phyloP scores from a whole-genome alignment of 352 stramenopile species.

The Pythium brachiatum region DNA sequence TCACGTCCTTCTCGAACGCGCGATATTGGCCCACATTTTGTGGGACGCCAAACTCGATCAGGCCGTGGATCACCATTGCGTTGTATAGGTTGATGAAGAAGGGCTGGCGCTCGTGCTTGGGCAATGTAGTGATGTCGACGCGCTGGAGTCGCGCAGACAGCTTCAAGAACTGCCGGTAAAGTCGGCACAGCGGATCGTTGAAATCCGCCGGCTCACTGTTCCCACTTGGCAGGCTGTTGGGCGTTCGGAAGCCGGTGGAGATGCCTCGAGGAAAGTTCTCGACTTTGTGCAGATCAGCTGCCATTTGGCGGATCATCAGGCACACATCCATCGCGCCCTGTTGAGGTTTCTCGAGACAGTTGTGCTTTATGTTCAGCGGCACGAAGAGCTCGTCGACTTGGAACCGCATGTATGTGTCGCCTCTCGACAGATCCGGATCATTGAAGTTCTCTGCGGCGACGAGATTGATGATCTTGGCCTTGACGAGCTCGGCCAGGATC shows the following conservation, averaged over 20 bases:
- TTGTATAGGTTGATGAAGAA: slow-evolving; percentile 92
- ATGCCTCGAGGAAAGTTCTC: slow-evolving; percentile 70
- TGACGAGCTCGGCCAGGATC: slow-evolving; percentile 44
- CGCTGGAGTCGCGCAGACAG: slow-evolving; percentile 59
- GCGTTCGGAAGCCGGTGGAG: slow-evolving; percentile 55
- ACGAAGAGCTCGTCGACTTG: slow-evolving; percentile 84
- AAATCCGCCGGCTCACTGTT: slow-evolving; percentile 39
- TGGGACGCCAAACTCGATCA: slow-evolving; percentile 84
- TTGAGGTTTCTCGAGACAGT: slow-evolving; percentile 41
- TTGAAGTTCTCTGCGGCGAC: slow-evolving; percentile 50
- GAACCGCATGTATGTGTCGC: slow-evolving; percentile 72
- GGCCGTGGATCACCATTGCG: slow-evolving; percentile 81
- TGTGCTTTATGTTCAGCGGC: slow-evolving; percentile 80
- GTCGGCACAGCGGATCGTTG: slow-evolving; percentile 47
- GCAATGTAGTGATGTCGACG: slow-evolving; percentile 64
- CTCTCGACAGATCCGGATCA: slow-evolving; percentile 43
- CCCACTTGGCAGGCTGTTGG: slow-evolving; percentile 23
- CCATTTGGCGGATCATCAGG: slow-evolving; percentile 56
- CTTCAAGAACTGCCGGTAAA: slow-evolving; percentile 80
- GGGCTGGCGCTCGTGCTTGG: slow-evolving; percentile 80
- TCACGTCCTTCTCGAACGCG: slow-evolving; percentile 79
- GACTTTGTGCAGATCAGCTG: slow-evolving; percentile 63
- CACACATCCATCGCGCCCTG: slow-evolving; percentile 71
- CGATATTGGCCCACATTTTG: slow-evolving; percentile 83
- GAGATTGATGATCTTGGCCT: slow-evolving; percentile 46